These are phyloP conservation scores for Sphagnurus paluster DNA, from an alignment of 1,284 basidiomycete species.

Conservation along the genomic window DNA sequence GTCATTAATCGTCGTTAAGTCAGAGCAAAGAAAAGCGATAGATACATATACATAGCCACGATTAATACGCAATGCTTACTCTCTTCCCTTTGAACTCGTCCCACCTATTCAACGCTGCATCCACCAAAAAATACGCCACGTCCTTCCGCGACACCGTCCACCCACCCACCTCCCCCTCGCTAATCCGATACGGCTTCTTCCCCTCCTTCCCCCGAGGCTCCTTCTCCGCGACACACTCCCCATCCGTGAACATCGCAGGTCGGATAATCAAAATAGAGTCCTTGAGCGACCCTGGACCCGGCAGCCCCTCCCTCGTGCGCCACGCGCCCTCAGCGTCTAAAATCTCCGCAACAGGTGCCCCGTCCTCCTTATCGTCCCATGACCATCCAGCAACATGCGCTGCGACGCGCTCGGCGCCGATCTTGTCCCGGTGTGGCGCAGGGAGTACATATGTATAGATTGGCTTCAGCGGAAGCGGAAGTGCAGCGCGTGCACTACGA, in stretches of 20 bases:
- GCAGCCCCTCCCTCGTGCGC: conserved; percentile 38
- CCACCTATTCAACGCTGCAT: conserved; percentile 52
- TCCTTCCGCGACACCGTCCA: conserved; percentile 64
- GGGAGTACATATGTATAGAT: conserved; percentile 45
- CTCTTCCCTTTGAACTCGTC: conserved; percentile 51
- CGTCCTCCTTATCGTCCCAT: conserved; percentile 41
- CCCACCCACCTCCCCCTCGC: conserved; percentile 37
- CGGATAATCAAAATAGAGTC: conserved; percentile 48
- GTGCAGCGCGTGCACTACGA: conserved; percentile 37
- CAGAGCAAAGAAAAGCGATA: too few relatives aligned
- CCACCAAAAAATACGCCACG: conserved; percentile 63
- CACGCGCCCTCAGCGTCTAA: conserved; percentile 38
- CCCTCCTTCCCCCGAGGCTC: conserved; percentile 20
- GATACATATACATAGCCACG: too few relatives aligned
- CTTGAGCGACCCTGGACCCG: conserved; percentile 41
- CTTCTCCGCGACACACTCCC: conserved; percentile 48
- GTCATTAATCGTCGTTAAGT: too few relatives aligned
- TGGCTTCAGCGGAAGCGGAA: conserved; percentile 50
- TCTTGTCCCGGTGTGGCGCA: conserved; percentile 56
- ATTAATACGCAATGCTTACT: conserved; percentile 40
- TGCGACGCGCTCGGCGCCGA: conserved; percentile 50
- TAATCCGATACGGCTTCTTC: conserved; percentile 37
- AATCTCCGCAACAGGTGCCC: conserved; percentile 37
- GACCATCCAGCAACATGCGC: conserved; percentile 45
- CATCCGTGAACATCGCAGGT: conserved; percentile 59